Base-by-base conservation (phyloP, 2,329 filamentous ascomycete species). In the Knoxdaviesia proteae region DNA sequence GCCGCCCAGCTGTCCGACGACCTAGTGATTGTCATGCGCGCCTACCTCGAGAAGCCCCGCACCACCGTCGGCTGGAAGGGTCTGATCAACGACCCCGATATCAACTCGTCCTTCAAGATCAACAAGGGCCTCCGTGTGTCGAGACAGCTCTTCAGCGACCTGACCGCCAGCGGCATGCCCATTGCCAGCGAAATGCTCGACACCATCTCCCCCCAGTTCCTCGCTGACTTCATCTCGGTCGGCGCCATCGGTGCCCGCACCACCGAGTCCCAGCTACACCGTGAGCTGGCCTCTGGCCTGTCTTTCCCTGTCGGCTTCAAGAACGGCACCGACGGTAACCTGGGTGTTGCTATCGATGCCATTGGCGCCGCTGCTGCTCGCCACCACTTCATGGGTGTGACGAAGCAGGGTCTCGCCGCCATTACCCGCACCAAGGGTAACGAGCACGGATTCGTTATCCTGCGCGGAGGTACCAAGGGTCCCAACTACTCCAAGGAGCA, bases 11-110 rank as follows among this genome's bases (percentile, higher is more conserved):
- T 94, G 48, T 75, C 77, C 47, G 68, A 76, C 52, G 87, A 96
- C 58, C 71, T 98, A 39, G 78, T 78, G 59, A 82, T 98, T 58
- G 78, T 98, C 55, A 98, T 98, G 90, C 84, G 90, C 53, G 86
- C 87, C 56, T 98, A 98, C 72, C 80, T 98, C 42, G 90, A 98
- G 70, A 98, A 98, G 71, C 90, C 90, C 37, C 80, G 90, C 47
- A 98, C 90, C 41, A 98, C 90, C 0, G 87, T 98, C 41, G 90
- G 90, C 57, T 98, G 90, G 90, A 98, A 98, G 67, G 90, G 90
- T 42, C 70, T 98, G 60, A 94, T 98, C 71, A 98, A 98, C 63
- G 90, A 98, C 61, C 90, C 90, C 3, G 87, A 96, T 55, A 94
- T 98, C 58, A 84, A 98, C 61, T 80, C 90, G 59, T 90, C 80